phyloP scores from a whole-genome alignment of 495 filamentous ascomycete genomes.

The Letharia lupina region DNA sequence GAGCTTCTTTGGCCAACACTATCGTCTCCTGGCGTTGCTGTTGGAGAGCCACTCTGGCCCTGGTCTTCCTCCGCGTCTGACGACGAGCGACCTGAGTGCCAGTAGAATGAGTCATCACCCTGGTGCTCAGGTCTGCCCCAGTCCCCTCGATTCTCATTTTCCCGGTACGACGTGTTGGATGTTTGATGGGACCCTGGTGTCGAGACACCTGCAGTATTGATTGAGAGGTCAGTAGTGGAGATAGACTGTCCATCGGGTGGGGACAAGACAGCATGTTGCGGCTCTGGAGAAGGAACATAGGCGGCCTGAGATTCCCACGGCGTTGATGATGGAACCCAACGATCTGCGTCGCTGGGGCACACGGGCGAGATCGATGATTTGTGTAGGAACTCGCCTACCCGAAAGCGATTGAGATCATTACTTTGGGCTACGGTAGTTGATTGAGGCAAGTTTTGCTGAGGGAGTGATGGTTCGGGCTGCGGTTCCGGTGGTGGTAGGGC shows the following conservation, averaged over 20 bases:
- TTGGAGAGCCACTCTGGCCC: slow-evolving; percentile 12
- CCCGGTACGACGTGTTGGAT: slow-evolving; percentile 23
- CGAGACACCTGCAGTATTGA: slow-evolving; percentile 14
- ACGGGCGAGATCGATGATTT: slow-evolving; percentile 15
- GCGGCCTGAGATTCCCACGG: slow-evolving; percentile 16
- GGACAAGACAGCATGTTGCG: slow-evolving; percentile 12
- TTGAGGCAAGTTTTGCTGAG: slow-evolving; percentile 1
- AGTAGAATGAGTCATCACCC: slow-evolving; percentile 25
- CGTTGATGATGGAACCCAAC: slow-evolving; percentile 13
- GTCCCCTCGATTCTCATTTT: slow-evolving; percentile 14
- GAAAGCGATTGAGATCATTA: slow-evolving; percentile 5
- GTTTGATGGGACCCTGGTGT: slow-evolving; percentile 24
- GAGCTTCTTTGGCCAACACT: slow-evolving; percentile 8
- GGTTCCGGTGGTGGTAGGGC: slow-evolving; percentile 9
- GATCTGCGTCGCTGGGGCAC: slow-evolving; percentile 14
- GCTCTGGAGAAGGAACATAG: slow-evolving; percentile 16
- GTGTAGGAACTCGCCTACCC: slow-evolving; percentile 13
- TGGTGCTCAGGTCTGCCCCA: slow-evolving; percentile 13
- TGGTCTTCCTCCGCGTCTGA: slow-evolving; percentile 20
- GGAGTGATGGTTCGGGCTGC: neutral
- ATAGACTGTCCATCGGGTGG: slow-evolving; percentile 16
- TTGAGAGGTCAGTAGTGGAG: slow-evolving; percentile 18
- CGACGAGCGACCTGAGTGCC: slow-evolving; percentile 25
- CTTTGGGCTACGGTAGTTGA: neutral
- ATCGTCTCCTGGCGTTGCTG: slow-evolving; percentile 14